Evolutionary conservation across 2,329 filamentous ascomycete species (phyloP), one percentile per base, ranked within the genome.

Genomic region (Alternaria dauci): DNA sequence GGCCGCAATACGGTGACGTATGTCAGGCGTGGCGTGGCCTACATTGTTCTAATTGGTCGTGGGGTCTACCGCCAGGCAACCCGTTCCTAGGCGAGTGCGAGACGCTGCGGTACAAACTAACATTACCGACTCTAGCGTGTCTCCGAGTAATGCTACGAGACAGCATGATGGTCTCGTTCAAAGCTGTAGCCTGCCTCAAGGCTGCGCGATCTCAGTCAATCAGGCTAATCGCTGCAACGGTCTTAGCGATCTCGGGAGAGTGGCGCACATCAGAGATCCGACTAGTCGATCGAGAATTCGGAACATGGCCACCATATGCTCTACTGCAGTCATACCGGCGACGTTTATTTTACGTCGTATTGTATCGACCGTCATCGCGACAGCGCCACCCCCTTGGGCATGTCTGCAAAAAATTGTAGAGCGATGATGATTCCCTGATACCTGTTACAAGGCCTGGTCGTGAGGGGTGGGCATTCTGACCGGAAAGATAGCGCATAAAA

Each of bases 381-480:
- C 25, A n/a, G 30, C 20, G 16, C 46, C 23, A 25, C 14, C 30
- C n/a, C 23, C 30, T 50, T 38, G 30, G 23, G 23, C 46, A 18
- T 25, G 46, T 50, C 28, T 23, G 26, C 20, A 44, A 23, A n/a
- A 25, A 44, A 46, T 47, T 51, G 51, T 48, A 52, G 50, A 47
- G 20, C 51, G 55, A 30, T 34, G 34, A 20, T 39, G 18, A 39
- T 5, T 46, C 42, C 12, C 34, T 34, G 54, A 46, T 20, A 43
- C 34, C 38, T 41, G 43, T 54, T 41, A 55, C 46, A 25, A 43
- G 58, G 44, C 46, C 39, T 20, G 28, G 54, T 62, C 55, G 63
- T 42, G 52, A 60, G 52, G 47, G 46, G 36, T 28, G 57, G 52
- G 61, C 59, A 62, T 59, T 52, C 59, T 66, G 53, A 65, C 63